Evolutionary conservation across 2,329 filamentous ascomycete genomes (phyloP).

Genomic region (Arthrobotrys sphaeroides): DNA sequence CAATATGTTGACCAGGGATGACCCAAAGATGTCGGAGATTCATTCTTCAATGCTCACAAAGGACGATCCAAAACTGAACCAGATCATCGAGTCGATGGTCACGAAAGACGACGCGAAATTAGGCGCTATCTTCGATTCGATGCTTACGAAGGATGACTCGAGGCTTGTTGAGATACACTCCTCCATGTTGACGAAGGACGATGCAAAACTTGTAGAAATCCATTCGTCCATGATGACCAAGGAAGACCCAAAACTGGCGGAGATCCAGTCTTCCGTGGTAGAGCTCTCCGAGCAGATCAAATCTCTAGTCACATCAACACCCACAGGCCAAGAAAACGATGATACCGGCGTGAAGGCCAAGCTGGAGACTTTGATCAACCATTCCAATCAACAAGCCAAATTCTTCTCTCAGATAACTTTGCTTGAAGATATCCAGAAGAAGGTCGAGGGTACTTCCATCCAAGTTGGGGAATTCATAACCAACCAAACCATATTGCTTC

Average conservation of each 20-base stretch:
- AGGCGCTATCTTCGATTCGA: slow-evolving; percentile 13
- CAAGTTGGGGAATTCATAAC: slow-evolving; percentile 86
- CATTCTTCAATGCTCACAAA: slow-evolving; percentile 9
- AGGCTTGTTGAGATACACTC: slow-evolving; percentile 30
- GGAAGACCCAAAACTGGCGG: slow-evolving; percentile 28
- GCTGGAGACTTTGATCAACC: slow-evolving; percentile 69
- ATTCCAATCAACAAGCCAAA: slow-evolving; percentile 73
- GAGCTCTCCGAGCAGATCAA: slow-evolving; percentile 44
- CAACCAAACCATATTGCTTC: slow-evolving; percentile 68
- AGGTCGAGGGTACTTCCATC: slow-evolving; percentile 83
- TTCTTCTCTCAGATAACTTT: slow-evolving; percentile 79
- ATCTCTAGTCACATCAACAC: background rate
- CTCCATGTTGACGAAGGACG: slow-evolving; percentile 42
- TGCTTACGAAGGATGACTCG: slow-evolving; percentile 40
- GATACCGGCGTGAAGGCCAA: slow-evolving; percentile 58
- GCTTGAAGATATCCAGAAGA: slow-evolving; percentile 86
- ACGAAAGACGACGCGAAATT: slow-evolving; percentile 33
- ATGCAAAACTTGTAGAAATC: slow-evolving; percentile 18
- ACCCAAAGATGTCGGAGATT: slow-evolving; percentile 8
- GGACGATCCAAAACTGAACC: slow-evolving; percentile 5
- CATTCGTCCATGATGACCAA: slow-evolving; percentile 44
- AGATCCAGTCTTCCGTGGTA: slow-evolving; percentile 16
- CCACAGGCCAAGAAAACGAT: slow-evolving; percentile 44
- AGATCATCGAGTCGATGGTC: slow-evolving; percentile 25
- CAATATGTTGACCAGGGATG: background rate